Percentiles rank a stretch among this genome's conserved stretches.
Conservation (phyloP, 257 asterid species). For the Scutellaria galericulata region DNA sequence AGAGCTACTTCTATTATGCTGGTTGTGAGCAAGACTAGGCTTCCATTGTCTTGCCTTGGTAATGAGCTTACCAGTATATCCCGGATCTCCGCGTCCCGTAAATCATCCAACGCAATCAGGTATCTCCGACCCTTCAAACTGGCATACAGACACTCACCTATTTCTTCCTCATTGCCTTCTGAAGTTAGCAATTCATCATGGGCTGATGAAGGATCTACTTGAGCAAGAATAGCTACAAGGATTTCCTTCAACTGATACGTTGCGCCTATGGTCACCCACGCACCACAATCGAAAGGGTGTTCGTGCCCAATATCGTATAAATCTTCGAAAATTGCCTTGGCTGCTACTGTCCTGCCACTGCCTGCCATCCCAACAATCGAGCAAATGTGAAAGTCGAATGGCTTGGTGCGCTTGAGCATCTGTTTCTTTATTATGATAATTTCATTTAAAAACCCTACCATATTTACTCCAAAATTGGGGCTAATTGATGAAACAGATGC, state of each 20-base stretch:
- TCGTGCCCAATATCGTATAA: background rate
- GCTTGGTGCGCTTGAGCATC: background rate
- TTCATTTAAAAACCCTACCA: conserved; percentile 1
- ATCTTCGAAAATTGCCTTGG: background rate
- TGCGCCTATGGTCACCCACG: conserved; percentile 8
- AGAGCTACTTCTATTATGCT: conserved; percentile 3
- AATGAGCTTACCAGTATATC: background rate
- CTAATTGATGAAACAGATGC: background rate
- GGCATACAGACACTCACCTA: background rate
- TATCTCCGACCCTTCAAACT: conserved; percentile 31
- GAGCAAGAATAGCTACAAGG: background rate
- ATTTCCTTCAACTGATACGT: background rate
- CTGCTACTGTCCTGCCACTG: background rate
- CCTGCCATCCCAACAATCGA: conserved; percentile 23
- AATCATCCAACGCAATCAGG: conserved; percentile 49
- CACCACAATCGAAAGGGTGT: background rate
- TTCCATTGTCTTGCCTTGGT: conserved; percentile 35
- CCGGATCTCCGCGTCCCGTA: conserved; percentile 34
- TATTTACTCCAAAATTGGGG: background rate
- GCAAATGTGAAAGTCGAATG: background rate
- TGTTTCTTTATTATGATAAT: too few species aligned
- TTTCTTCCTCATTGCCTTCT: background rate
- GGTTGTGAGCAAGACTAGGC: conserved; percentile 41
- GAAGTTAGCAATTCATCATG: background rate
- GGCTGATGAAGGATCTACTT: background rate